Base-by-base conservation (phyloP, 2,329 filamentous ascomycete genomes). In the Arthroderma sp. region DNA sequence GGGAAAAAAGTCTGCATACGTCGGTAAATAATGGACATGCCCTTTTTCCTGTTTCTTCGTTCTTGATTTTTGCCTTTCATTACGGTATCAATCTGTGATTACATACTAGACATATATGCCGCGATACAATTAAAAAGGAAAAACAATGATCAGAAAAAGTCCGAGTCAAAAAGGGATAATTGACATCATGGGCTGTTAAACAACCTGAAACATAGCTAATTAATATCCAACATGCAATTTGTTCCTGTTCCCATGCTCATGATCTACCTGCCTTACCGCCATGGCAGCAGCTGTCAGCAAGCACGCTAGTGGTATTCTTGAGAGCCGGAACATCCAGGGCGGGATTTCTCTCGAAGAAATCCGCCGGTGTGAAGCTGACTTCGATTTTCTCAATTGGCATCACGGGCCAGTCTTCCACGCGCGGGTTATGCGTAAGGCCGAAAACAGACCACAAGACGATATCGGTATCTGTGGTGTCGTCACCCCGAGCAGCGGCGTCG, bases 391-490 rank as follows among this genome's bases (percentile, higher is more conserved):
- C 70, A 1, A 63, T 59, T 0, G 70, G 70, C 66, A 59, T 60
- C 15, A 73, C 68, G 3, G 70, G 70, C 65, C 66, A 73, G 49
- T 72, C 70, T 51, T 73, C 70, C 1, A 66, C 59, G n/a, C 70
- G 51, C 5, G 70, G 70, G 45, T 72, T 73, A 50, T 74, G 71
- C 27, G 70, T 73, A 43, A 72, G 51, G 0, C 68, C 69, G 57
- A 73, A 73, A 0, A 67, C 63, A 45, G 60, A 65, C 69, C 70
- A 74, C 0, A 73, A 52, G 2, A 74, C 70, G 3, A 74, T 53
- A 50, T 74, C 71, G 10, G 64, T 61, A 46, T 72, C 57, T 6
- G 56, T 52, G 0, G 70, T 62, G 6, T 59, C 51, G 5, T 72
- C 67, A 6, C 65, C 60, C 1, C 69, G 55, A 6, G 60, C 61